These are phyloP conservation scores for Ophiostoma sp. DNA, from an alignment of 2,329 filamentous ascomycete genomes.

Conservation along the genomic window DNA sequence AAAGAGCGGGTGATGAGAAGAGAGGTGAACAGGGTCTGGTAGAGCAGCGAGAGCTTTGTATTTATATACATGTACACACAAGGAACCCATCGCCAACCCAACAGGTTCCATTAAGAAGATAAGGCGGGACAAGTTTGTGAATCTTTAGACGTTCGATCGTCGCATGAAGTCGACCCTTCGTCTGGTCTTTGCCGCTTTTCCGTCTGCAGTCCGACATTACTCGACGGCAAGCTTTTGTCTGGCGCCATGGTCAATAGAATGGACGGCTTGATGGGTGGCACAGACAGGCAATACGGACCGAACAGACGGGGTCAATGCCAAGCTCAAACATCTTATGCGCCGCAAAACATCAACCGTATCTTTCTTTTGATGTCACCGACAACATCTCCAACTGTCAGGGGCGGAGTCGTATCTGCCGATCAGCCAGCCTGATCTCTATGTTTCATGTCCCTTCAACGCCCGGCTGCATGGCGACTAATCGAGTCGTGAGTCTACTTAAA, in stretches of 20 bases:
- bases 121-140: background rate
- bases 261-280: too few relatives aligned
- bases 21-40: background rate
- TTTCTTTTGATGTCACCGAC: background rate
- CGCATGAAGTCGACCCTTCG: background rate
- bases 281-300: background rate
- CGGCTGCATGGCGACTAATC: too few relatives aligned
- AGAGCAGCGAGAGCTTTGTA: background rate
- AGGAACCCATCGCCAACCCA: too few relatives aligned
- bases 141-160: background rate
- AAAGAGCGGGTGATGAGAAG: background rate
- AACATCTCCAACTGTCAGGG: background rate
- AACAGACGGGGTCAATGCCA: slow-evolving; percentile 2
- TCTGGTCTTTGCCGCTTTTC: background rate
- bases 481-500: too few relatives aligned
- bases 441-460: too few relatives aligned
- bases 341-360: background rate
- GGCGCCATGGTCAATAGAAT: too few relatives aligned
- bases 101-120: background rate
- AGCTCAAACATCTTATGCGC: slow-evolving; percentile 7
- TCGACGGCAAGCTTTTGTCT: background rate
- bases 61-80: background rate
- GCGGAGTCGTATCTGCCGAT: background rate
- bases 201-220: background rate
- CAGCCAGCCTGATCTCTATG: background rate